These are phyloP conservation scores for Rhizopogon rudus DNA, from an alignment of 768 basidiomycete species.

Conservation along the genomic window DNA sequence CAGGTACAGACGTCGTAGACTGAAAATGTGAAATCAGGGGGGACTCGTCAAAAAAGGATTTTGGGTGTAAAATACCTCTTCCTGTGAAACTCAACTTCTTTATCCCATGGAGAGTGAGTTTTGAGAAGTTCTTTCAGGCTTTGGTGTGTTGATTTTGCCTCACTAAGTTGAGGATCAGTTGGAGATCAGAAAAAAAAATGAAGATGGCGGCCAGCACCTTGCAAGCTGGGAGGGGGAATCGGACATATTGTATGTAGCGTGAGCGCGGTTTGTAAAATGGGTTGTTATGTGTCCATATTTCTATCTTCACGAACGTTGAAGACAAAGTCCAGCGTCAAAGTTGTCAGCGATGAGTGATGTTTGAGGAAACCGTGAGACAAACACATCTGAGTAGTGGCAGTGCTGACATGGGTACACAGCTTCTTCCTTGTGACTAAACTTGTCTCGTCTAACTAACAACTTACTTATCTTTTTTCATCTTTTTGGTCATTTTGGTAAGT, in stretches of 20 bases:
- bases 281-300: slow-evolving; percentile 21
- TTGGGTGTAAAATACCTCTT: slow-evolving; percentile 60
- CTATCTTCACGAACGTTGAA: slow-evolving; percentile 1
- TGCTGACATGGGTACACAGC: background rate
- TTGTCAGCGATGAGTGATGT: background rate
- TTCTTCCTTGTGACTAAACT: no score
- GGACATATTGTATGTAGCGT: slow-evolving; percentile 26
- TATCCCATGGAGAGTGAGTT: slow-evolving; percentile 74
- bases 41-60: slow-evolving; percentile 3
- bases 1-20: slow-evolving; percentile 68
- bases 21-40: slow-evolving; percentile 22
- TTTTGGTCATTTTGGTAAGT: no score
- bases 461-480: no score
- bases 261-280: background rate
- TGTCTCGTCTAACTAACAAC: no score
- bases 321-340: slow-evolving; percentile 2
- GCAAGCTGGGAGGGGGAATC: slow-evolving; percentile 35
- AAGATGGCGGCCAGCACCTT: slow-evolving; percentile 21
- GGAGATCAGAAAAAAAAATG: background rate
- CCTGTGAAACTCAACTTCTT: slow-evolving; percentile 80
- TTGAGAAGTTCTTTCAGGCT: slow-evolving; percentile 73
- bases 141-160: slow-evolving; percentile 73
- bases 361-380: background rate
- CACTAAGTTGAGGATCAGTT: slow-evolving; percentile 39
- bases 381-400: background rate